A percentile compares a stretch with the other conserved stretches of the same genome.
Conservation (phyloP, 1,284 basidiomycete genomes). For the Ganoderma meredithae region DNA sequence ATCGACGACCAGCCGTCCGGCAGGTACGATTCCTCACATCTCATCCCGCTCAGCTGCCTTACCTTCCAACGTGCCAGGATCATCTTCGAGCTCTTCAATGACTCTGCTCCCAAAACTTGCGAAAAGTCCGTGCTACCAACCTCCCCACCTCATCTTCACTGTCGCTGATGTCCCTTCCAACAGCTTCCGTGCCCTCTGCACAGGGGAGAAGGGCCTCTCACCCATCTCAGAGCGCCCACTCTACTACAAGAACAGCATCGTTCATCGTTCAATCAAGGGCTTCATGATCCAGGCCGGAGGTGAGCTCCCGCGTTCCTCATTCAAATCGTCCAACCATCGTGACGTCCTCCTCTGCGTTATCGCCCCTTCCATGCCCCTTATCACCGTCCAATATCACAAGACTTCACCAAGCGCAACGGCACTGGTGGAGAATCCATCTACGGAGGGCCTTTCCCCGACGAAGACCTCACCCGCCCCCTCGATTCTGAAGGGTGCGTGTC, state of each 20-base stretch:
- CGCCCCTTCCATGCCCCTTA: not conserved
- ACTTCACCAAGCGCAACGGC: conserved; percentile 82
- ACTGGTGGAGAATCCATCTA: conserved; percentile 88
- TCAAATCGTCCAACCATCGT: conserved; percentile 4
- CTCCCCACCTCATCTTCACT: conserved; percentile 11
- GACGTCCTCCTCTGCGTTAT: not conserved
- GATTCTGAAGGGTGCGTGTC: conserved; percentile 63
- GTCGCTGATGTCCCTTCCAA: conserved; percentile 11
- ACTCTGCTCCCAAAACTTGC: conserved; percentile 80
- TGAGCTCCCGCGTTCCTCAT: conserved; percentile 40
- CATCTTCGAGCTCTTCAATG: conserved; percentile 84
- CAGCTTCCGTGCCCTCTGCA: conserved; percentile 90
- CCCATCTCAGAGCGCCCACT: conserved; percentile 68
- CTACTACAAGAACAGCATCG: conserved; percentile 82
- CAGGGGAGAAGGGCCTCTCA: conserved; percentile 84
- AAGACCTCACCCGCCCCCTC: conserved; percentile 72
- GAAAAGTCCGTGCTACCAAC: conserved; percentile 72
- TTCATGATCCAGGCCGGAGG: conserved; percentile 93
- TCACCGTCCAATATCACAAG: conserved; percentile 42
- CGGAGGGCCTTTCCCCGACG: conserved; percentile 77
- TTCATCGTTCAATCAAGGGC: conserved; percentile 82
- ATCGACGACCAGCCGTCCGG: conserved; percentile 62
- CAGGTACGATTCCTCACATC: conserved; percentile 50
- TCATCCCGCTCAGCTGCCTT: not conserved
- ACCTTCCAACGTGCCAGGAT: conserved; percentile 50